Conservation (phyloP, 108 stramenopile species). For the Seminavis robusta region DNA sequence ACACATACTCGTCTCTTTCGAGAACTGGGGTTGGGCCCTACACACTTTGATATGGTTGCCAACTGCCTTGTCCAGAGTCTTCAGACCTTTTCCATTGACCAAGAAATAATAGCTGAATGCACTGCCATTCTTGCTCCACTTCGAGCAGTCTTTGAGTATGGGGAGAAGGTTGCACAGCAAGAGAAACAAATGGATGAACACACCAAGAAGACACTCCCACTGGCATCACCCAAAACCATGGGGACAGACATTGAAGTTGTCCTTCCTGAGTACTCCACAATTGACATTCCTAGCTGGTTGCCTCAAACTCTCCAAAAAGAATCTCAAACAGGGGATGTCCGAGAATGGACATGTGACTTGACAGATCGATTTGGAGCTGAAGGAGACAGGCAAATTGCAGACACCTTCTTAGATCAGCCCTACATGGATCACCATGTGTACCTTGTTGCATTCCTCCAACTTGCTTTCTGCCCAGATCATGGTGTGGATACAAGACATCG, state of each 20-base stretch:
- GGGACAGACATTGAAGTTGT: too few relatives aligned
- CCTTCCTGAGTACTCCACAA: too few relatives aligned
- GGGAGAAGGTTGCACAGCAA: too few relatives aligned
- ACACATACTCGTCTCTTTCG: constrained; percentile 16
- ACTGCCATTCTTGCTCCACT: constrained; percentile 14
- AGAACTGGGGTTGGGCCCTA: constrained; percentile 12
- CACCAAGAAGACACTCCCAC: too few relatives aligned
- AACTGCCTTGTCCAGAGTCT: constrained; percentile 5
- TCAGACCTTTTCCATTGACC: neutral
- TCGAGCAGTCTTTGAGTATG: constrained; percentile 18
- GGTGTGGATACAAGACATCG: too few relatives aligned
- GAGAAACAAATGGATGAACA: too few relatives aligned
- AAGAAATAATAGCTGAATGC: constrained; percentile 19
- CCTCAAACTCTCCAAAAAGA: neutral
- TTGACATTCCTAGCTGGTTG: too few relatives aligned
- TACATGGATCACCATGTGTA: neutral
- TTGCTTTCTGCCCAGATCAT: constrained; percentile 2
- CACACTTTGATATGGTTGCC: constrained; percentile 30
- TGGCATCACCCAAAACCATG: too few relatives aligned
- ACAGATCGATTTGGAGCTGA: neutral
- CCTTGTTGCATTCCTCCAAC: neutral
- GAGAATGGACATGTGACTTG: neutral
- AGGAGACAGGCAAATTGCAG: neutral
- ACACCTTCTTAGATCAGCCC: neutral
- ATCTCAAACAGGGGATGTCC: neutral